These are phyloP conservation scores for Petunia hybrid DNA, from an alignment of 305 asterid species.

Conservation along the genomic window DNA sequence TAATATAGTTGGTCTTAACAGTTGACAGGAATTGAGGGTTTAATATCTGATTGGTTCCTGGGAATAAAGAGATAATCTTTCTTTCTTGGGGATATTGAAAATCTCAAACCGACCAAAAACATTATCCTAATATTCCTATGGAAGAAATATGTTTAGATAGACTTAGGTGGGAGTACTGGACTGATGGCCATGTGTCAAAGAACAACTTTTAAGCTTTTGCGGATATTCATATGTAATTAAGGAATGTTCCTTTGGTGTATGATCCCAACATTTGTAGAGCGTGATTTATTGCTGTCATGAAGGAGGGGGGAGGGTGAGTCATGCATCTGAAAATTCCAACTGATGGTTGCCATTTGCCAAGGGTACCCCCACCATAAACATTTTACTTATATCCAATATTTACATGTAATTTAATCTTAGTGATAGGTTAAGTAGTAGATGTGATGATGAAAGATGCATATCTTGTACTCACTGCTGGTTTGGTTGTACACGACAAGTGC, in stretches of 20 bases:
- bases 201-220: not conserved
- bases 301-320: not conserved
- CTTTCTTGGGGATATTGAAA: not conserved
- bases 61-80: not conserved
- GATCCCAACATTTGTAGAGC: not conserved
- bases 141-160: not conserved
- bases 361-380: not conserved
- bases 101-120: conserved; percentile 7
- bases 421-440: too few species aligned
- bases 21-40: conserved; percentile 17
- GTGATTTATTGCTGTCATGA: not conserved
- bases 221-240: not conserved
- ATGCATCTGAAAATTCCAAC: not conserved
- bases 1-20: conserved; percentile 17
- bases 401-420: too few species aligned
- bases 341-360: not conserved
- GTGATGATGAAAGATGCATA: too few species aligned
- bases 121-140: not conserved
- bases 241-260: not conserved
- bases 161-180: not conserved
- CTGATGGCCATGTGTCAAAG: not conserved
- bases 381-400: too few species aligned
- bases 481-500: too few species aligned
- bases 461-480: too few species aligned
- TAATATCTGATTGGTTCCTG: not conserved